Evolutionary conservation across 306 rosid species (phyloP), one percentile per base, ranked within the genome.

Genomic region (Malus sylvestris): DNA sequence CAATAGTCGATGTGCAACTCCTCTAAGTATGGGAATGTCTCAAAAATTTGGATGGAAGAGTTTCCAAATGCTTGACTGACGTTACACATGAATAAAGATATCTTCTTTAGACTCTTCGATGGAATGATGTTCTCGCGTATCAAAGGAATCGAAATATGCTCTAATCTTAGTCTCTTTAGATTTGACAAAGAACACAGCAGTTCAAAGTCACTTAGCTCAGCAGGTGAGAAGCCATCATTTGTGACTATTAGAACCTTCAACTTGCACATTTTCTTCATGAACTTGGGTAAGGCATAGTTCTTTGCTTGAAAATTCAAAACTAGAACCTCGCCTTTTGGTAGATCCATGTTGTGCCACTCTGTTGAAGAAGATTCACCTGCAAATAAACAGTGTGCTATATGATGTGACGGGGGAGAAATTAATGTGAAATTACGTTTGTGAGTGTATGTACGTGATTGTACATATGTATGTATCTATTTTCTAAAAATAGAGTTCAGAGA

Each of bases 21-120:
- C 58, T 22, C 68, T 75, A 91, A 44, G 19, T 74, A 81, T 72
- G 96, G 88, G 10, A 80, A 46, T 62, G 82, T 62, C 33, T 82
- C 60, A 22, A 85, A 85, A 62, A 79, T 27, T 55, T 68, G 60
- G 53, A 73, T 44, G n/a, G 83, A 70, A 57, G 32, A 20, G 12
- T 68, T 73, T 16, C 60, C 27, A 30, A 85, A 86, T 62, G 89
- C 85, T 53, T 76, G 53, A 45, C 77, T 81, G 18, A 86, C 66
- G 20, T 81, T 87, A 84, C 98, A 89, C 92, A 85, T 91, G 19
- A 78, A 89, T 18, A 93, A 57, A n/a, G 98, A 89, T 23, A 85
- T 57, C 52, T 93, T 91, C 42, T 74, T 71, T 19, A 91, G 80
- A 71, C 79, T 86, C 82, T 70, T 76, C 70, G 87, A 51, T 52